These are phyloP conservation scores for Oryza meridionalis DNA, from an alignment of 176 grass and related monocot species.

Conservation along the genomic window DNA sequence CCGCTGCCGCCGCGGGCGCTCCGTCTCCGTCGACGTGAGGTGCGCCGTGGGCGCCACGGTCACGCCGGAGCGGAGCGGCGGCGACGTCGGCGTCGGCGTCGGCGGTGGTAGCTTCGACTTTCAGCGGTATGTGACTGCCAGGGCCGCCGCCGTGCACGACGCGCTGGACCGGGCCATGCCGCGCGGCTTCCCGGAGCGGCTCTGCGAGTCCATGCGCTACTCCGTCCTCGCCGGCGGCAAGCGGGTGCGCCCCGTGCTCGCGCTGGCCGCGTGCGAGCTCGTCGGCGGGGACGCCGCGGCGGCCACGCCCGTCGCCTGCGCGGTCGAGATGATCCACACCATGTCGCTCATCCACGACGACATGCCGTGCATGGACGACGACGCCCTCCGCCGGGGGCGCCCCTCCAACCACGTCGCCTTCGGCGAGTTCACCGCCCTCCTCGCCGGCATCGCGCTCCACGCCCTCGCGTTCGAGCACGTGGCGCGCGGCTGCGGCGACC, in stretches of 20 bases:
- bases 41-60: neutral
- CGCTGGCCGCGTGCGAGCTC: conserved; percentile 60
- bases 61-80: neutral
- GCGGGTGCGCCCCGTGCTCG: conserved; percentile 56
- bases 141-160: conserved; percentile 36
- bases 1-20: too few species aligned
- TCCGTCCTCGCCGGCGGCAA: conserved; percentile 65
- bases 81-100: neutral
- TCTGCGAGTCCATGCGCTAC: conserved; percentile 57
- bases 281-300: conserved; percentile 27
- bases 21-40: neutral
- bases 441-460: conserved; percentile 57
- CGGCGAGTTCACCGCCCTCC: conserved; percentile 47
- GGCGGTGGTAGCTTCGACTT: conserved; percentile 32
- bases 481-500: neutral
- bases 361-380: conserved; percentile 73
- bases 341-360: conserved; percentile 66
- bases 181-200: neutral
- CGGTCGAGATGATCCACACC: conserved; percentile 62
- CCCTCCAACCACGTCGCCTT: conserved; percentile 51
- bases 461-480: conserved; percentile 59
- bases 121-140: conserved; percentile 40
- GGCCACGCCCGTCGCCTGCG: conserved; percentile 51
- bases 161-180: conserved; percentile 49
- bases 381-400: conserved; percentile 46